These are phyloP conservation scores for Oleoguttula mirabilis DNA, from an alignment of 495 filamentous ascomycete genomes.

Conservation along the genomic window DNA sequence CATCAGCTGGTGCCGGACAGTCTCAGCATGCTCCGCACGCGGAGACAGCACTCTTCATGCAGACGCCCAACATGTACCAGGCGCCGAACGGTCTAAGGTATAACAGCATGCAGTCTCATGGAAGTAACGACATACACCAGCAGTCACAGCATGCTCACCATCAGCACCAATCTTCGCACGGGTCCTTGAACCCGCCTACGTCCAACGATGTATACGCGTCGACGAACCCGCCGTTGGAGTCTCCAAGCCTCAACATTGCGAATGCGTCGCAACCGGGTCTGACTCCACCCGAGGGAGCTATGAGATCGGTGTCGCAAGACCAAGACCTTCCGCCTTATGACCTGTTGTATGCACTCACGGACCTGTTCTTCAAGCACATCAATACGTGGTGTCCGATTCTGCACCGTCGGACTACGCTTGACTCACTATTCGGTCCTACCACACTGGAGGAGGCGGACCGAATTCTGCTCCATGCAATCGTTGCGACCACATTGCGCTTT, in stretches of 20 bases:
- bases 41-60: slow-evolving; percentile 51
- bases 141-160: too few species aligned
- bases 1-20: slow-evolving; percentile 6
- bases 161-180: neutral
- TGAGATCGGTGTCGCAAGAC: slow-evolving; percentile 35
- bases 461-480: slow-evolving; percentile 74
- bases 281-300: neutral
- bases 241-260: slow-evolving; percentile 34
- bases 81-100: too few species aligned
- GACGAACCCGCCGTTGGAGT: slow-evolving; percentile 32
- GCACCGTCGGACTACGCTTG: slow-evolving; percentile 64
- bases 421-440: slow-evolving; percentile 67
- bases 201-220: slow-evolving; percentile 37
- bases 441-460: slow-evolving; percentile 67
- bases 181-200: slow-evolving; percentile 7
- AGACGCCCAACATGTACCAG: slow-evolving; percentile 38
- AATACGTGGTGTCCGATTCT: slow-evolving; percentile 87
- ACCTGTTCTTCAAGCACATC: slow-evolving; percentile 83
- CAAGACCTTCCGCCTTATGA: slow-evolving; percentile 77
- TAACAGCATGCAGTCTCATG: neutral
- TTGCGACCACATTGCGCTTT: slow-evolving; percentile 73
- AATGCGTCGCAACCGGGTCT: slow-evolving; percentile 10
- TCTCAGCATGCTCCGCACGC: slow-evolving; percentile 41
- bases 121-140: neutral
- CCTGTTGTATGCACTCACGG: slow-evolving; percentile 64